A percentile compares a stretch with the other conserved stretches of the same genome.
Evolutionary conservation across 495 filamentous ascomycete species (phyloP).

Genomic region (Podospora australis): DNA sequence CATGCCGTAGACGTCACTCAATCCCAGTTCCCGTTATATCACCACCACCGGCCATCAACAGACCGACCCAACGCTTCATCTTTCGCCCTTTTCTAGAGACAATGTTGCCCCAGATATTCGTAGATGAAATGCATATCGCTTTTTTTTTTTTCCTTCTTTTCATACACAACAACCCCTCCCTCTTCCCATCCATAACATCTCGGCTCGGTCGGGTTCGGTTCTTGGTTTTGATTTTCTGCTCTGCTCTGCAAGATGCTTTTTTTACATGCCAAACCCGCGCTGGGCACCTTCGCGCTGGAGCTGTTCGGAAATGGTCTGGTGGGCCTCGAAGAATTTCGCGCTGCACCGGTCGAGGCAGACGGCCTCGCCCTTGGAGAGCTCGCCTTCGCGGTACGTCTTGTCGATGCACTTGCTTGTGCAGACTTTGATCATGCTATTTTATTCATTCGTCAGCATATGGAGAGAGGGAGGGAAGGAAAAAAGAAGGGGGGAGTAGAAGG

Average conservation of each 20-base stretch:
- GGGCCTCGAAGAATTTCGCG: conserved; percentile 96
- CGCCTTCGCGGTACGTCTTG: conserved; percentile 81
- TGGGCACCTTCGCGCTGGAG: conserved; percentile 44
- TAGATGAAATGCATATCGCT: too few species aligned
- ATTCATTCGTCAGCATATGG: neutral
- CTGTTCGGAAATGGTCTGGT: conserved; percentile 74
- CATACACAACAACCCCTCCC: too few species aligned
- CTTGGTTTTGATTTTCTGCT: neutral
- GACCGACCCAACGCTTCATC: too few species aligned
- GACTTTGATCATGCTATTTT: conserved; percentile 68
- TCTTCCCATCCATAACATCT: too few species aligned
- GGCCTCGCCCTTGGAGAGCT: conserved; percentile 96
- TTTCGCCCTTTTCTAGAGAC: too few species aligned
- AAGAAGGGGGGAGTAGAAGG: neutral
- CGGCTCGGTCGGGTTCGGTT: neutral
- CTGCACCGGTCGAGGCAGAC: conserved; percentile 97
- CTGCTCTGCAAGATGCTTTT: neutral
- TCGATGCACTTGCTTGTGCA: conserved; percentile 92
- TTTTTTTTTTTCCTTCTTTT: too few species aligned
- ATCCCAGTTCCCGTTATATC: too few species aligned
- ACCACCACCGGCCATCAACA: too few species aligned
- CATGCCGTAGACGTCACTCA: too few species aligned
- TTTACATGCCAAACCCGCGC: conserved; percentile 25
- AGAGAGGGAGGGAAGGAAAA: neutral
- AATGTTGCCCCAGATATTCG: too few species aligned